These are phyloP conservation scores for Sisymbrium altissimum DNA, from an alignment of 345 rosid genomes.

Conservation along the genomic window DNA sequence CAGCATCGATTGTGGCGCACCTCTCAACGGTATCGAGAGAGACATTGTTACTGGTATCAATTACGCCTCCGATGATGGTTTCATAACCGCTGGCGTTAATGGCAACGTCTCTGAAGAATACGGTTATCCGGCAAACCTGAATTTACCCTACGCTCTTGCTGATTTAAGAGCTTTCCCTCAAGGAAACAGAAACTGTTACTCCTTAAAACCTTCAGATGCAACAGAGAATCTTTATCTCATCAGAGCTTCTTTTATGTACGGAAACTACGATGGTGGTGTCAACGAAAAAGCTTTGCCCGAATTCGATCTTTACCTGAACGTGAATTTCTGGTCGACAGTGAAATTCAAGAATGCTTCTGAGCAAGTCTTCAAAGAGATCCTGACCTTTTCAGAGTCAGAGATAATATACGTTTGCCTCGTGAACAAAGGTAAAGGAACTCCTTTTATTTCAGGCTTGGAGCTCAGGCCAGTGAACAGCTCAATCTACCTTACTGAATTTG, in stretches of 20 bases:
- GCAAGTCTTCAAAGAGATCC: conserved; percentile 25
- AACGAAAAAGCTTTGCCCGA: conserved; percentile 20
- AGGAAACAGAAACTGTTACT: conserved; percentile 49
- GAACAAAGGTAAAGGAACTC: conserved; percentile 43
- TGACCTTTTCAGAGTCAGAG: conserved; percentile 30
- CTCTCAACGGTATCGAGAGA: neutral
- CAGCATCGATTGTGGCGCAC: conserved; percentile 44
- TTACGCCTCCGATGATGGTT: conserved; percentile 34
- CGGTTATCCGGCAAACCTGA: neutral
- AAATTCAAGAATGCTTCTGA: conserved; percentile 29
- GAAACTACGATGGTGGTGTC: conserved; percentile 43
- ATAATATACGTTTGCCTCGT: conserved; percentile 46
- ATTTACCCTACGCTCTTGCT: neutral
- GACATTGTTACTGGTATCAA: conserved; percentile 15
- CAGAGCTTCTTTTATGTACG: conserved; percentile 41
- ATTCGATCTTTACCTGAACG: conserved; percentile 44
- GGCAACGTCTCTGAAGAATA: conserved; percentile 19
- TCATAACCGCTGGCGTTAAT: conserved; percentile 27
- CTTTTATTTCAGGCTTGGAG: conserved; percentile 52
- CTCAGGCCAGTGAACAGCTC: conserved; percentile 37
- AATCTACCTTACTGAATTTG: conserved; percentile 23
- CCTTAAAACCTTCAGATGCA: neutral
- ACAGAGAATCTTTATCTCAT: conserved; percentile 35
- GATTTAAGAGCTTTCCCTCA: conserved; percentile 36
- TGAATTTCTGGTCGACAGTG: conserved; percentile 40